Evolutionary conservation across 805 yeast species (phyloP).

Genomic region (Saturnispora hagleri): DNA sequence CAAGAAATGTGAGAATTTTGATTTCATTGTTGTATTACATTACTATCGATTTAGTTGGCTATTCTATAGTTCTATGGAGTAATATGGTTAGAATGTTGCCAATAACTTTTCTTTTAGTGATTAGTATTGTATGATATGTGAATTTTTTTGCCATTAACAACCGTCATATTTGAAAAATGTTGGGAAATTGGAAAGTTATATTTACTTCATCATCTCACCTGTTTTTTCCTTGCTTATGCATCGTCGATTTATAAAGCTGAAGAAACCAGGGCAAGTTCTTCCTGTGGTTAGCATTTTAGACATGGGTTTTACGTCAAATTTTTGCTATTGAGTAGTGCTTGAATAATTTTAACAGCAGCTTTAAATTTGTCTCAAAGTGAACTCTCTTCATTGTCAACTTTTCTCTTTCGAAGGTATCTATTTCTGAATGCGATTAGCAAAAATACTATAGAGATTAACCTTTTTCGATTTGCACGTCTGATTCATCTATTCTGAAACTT

Average conservation of each 20-base stretch:
- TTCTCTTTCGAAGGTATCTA: neutral
- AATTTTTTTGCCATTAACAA: constrained; percentile 6
- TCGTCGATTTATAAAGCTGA: neutral
- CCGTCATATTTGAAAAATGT: constrained; percentile 11
- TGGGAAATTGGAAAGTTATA: constrained; percentile 10
- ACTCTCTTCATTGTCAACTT: neutral
- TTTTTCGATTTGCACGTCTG: neutral
- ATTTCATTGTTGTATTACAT: neutral
- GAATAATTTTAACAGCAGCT: neutral
- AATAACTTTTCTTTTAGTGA: neutral
- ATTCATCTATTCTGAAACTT: neutral
- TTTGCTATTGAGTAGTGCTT: neutral
- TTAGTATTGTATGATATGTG: neutral
- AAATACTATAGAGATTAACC: neutral
- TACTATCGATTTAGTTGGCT: neutral
- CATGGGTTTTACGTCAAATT: too few species aligned
- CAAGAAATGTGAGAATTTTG: constrained; percentile 22
- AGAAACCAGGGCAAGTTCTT: constrained; percentile 6
- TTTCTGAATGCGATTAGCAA: neutral
- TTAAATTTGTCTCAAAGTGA: neutral
- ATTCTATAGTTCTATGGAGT: neutral
- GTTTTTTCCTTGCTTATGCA: neutral
- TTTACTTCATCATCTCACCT: neutral
- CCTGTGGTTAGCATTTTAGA: neutral
- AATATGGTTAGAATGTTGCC: neutral